Evolutionary conservation across 306 rosid genomes (phyloP).

Genomic region (Ormosia emarginata): DNA sequence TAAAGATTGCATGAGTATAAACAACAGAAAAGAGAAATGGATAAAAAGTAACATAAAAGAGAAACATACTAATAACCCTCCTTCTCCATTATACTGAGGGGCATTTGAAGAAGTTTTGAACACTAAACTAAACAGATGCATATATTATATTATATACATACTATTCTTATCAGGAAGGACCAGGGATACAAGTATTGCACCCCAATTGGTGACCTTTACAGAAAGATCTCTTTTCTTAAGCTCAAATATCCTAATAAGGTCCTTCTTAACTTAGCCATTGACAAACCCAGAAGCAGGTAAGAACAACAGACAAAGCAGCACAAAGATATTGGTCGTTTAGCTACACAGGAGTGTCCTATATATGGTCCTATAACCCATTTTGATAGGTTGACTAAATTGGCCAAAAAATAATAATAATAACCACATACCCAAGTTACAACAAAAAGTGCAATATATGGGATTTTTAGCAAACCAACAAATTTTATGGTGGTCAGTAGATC

Average conservation of each 20-base stretch:
- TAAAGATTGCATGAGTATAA: background rate
- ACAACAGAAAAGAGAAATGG: background rate
- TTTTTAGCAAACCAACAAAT: too few relatives aligned
- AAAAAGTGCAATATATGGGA: too few relatives aligned
- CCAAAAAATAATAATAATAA: too few relatives aligned
- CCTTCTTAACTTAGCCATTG: background rate
- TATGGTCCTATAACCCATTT: too few relatives aligned
- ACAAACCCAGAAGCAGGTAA: slow-evolving; percentile 23
- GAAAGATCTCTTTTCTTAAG: slow-evolving; percentile 42
- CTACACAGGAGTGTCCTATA: background rate
- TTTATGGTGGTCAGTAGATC: too few relatives aligned
- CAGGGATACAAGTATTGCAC: slow-evolving; percentile 39
- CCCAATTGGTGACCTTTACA: slow-evolving; percentile 45
- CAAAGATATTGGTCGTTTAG: slow-evolving; percentile 24
- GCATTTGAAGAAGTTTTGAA: too few relatives aligned
- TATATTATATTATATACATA: too few relatives aligned
- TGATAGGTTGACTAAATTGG: too few relatives aligned
- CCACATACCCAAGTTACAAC: too few relatives aligned
- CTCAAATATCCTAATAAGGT: slow-evolving; percentile 31
- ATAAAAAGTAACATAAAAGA: background rate
- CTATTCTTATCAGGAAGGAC: slow-evolving; percentile 43
- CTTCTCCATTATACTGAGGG: too few relatives aligned
- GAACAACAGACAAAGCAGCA: slow-evolving; percentile 9
- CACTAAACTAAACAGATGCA: too few relatives aligned
- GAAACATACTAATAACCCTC: background rate